Evolutionary conservation across 345 rosid species (phyloP), one percentile per base, ranked within the genome.

Genomic region (Acer campestre): DNA sequence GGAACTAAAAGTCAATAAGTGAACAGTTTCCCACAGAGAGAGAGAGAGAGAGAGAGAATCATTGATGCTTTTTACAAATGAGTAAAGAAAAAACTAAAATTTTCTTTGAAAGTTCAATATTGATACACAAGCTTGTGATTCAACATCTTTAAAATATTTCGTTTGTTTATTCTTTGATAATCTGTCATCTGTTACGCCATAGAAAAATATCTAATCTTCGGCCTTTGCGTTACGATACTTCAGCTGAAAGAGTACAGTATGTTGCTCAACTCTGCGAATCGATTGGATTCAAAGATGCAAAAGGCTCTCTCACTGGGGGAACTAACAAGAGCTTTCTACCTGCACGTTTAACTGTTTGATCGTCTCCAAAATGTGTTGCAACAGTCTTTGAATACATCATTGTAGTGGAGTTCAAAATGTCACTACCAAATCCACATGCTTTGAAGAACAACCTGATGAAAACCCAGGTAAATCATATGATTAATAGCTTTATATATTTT

Each of bases 401-500:
- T 1, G 97, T 91, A 8, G 93, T 91, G 51, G 98, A 91, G 72
- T 94, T 88, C 87, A 93, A 81, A 22, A 89, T 78, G 82, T 96
- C 99, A 74, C 87, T 92, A 76, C 88, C 89, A 88, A 93, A 95
- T 70, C 97, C 98, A 82, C 97, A 93, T 0, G 96, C 92, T 83
- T 86, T 71, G 75, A 96, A 96, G 89, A 96, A 94, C 65, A 87
- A 78, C 89, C 98, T 95, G 81, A 61, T 25, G 64, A 42, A 79
- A 70, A 61, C 17, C 27, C 27, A 35, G n/a, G 27, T 3, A 79
- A 35, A 79, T 62, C 55, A 62, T 31, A 31, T n/a, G 74, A 48
- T 69, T 20, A 46, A n/a, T 10, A 65, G 53, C 10, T 20, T 20
- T 42, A 49, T 9, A 5, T 10, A 51, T 40, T 77, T 80, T 20